Base-by-base conservation (phyloP, 1,284 basidiomycete species). In the Sanghuangporus weigelae region DNA sequence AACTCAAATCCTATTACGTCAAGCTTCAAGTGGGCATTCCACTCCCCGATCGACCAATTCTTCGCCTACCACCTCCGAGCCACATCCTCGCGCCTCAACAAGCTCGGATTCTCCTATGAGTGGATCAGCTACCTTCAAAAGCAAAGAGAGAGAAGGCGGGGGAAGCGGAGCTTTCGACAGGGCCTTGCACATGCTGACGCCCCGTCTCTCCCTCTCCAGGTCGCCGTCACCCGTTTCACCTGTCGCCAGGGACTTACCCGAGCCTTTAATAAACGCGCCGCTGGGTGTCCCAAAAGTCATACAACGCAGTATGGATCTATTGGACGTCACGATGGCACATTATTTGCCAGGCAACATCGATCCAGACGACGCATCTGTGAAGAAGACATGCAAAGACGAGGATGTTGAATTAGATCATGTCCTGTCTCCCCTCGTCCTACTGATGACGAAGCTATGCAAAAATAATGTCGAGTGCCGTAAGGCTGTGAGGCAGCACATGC, bases 331-430 rank as follows among this genome's bases (percentile, higher is more conserved):
- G 0, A 78, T 92, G 36, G 73, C 76, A 14, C 79, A 87, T 70
- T 89, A 88, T 72, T 82, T 92, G 69, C 89, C 89, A 0, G 87
- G 83, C 2, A 73, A 76, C 26, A 71, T 81, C 11, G 84, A 89
- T 58, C 80, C 85, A 0, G 90, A 93, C 68, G 84, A 89, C 64
- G 64, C 75, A 7, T 77, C 76, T 56, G 83, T 92, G 31, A 81
- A 84, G 46, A 77, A 81, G 59, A 75, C 76, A 21, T 81, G 75
- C 68, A 80, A 75, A 70, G 73, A 69, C 60, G 86, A 84, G 67
- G 81, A 85, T 36, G 77, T 75, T 54, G 75, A 82, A 14, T 73
- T 95, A 40, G 94, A 96, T 69, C 93, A 96, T 60, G 72, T 87
- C 0, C 75, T 95, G 26, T 80, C 85, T 1, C 94, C 94, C 0